Evolutionary conservation across 495 filamentous ascomycete species (phyloP).

Genomic region (Penicillium subrubescens): DNA sequence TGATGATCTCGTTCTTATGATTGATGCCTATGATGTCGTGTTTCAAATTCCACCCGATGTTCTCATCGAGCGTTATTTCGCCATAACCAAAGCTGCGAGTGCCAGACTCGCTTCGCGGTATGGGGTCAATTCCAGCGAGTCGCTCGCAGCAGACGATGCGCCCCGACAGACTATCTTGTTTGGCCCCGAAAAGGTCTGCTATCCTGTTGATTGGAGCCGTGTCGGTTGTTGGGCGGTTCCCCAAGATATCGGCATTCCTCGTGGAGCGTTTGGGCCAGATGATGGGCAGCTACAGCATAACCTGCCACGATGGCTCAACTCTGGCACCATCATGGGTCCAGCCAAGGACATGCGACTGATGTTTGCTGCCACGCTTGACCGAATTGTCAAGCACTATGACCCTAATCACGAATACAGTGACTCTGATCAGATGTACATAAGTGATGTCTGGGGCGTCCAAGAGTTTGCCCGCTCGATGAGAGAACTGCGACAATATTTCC

Average conservation of each 20-base stretch:
- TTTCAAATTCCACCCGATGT: slow-evolving; percentile 21
- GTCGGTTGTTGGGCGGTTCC: slow-evolving; percentile 20
- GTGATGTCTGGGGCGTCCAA: slow-evolving; percentile 22
- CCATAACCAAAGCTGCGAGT: slow-evolving; percentile 7
- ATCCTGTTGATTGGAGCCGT: slow-evolving; percentile 11
- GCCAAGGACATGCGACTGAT: slow-evolving; percentile 17
- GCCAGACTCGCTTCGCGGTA: slow-evolving; percentile 13
- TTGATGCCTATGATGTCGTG: slow-evolving; percentile 19
- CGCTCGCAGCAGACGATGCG: not conserved
- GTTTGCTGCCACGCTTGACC: slow-evolving; percentile 16
- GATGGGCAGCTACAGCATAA: slow-evolving; percentile 15
- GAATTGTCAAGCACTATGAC: slow-evolving; percentile 13
- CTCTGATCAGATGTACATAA: slow-evolving; percentile 23
- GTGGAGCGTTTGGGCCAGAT: slow-evolving; percentile 13
- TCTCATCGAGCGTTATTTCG: slow-evolving; percentile 21
- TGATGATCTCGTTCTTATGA: slow-evolving; percentile 21
- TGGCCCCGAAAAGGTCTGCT: slow-evolving; percentile 21
- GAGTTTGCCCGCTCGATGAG: slow-evolving; percentile 15
- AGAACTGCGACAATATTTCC: slow-evolving; percentile 11
- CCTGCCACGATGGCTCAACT: slow-evolving; percentile 19
- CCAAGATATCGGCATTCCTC: slow-evolving; percentile 12
- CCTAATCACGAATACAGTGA: slow-evolving; percentile 17
- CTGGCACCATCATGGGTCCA: slow-evolving; percentile 21
- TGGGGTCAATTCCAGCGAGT: slow-evolving; percentile 3
- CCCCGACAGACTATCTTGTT: slow-evolving; percentile 18